A percentile compares a stretch with the other conserved stretches of the same genome.
Evolutionary conservation across 257 asterid species (phyloP).

Genomic region (Jaltomata sinuosa): DNA sequence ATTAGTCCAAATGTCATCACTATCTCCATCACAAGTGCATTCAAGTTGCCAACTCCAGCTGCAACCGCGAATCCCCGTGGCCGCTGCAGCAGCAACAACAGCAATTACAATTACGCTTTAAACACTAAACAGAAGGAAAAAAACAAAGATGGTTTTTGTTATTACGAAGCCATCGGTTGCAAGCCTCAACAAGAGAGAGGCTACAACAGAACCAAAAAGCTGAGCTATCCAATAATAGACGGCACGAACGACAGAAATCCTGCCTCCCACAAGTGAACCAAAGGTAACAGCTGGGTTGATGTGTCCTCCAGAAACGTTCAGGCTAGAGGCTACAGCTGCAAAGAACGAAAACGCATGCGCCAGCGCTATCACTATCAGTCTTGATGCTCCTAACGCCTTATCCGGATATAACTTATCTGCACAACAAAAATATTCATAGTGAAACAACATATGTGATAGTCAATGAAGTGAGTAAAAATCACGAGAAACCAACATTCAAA

Average conservation of each 20-base stretch:
- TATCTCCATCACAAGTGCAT: slow-evolving; percentile 76
- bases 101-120: not conserved
- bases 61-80: slow-evolving; percentile 76
- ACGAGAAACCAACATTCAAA: not conserved
- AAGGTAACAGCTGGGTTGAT: slow-evolving; percentile 87
- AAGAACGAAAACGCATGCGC: slow-evolving; percentile 68
- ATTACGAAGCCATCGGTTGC: slow-evolving; percentile 62
- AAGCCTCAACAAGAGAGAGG: slow-evolving; percentile 57
- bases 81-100: slow-evolving; percentile 34
- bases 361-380: slow-evolving; percentile 46
- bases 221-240: slow-evolving; percentile 92
- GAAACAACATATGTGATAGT: not conserved
- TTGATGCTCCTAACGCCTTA: slow-evolving; percentile 39
- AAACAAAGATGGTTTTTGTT: not conserved
- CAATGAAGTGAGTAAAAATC: not conserved
- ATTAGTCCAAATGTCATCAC: slow-evolving; percentile 71
- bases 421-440: not conserved
- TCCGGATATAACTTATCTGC: slow-evolving; percentile 59
- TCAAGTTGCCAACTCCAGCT: slow-evolving; percentile 46
- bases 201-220: slow-evolving; percentile 72
- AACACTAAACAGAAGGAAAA: not conserved
- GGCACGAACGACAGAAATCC: slow-evolving; percentile 69
- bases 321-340: slow-evolving; percentile 78
- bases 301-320: slow-evolving; percentile 94
- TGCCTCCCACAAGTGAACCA: slow-evolving; percentile 83